Conservation (phyloP, 352 stramenopile genomes). For the Phytophthora tubulina region DNA sequence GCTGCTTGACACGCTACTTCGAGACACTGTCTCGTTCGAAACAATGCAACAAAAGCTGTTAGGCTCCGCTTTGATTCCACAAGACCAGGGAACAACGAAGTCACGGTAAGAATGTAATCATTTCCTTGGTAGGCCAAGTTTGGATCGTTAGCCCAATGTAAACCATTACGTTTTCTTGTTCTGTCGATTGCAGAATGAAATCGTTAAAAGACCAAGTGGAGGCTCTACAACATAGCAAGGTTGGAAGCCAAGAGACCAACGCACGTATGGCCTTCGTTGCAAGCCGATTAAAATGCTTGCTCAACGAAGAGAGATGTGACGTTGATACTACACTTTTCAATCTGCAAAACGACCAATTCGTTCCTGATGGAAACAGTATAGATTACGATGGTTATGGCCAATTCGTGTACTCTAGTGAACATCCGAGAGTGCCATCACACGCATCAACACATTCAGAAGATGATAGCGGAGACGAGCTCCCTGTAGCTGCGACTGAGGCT, state of each 20-base stretch:
- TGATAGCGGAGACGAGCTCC: slow-evolving; percentile 28
- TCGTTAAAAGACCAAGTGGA: slow-evolving; percentile 26
- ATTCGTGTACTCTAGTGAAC: slow-evolving; percentile 9
- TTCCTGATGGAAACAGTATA: slow-evolving; percentile 8
- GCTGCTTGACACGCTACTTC: slow-evolving; percentile 51
- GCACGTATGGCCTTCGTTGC: slow-evolving; percentile 20
- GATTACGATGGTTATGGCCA: slow-evolving; percentile 22
- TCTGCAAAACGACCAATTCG: neutral
- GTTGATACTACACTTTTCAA: neutral
- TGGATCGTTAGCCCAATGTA: neutral
- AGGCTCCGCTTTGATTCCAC: neutral
- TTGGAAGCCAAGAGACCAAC: slow-evolving; percentile 12
- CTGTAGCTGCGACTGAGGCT: slow-evolving; percentile 20
- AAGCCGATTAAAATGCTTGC: slow-evolving; percentile 18
- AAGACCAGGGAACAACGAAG: neutral
- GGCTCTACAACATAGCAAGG: slow-evolving; percentile 19
- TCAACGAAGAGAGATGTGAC: slow-evolving; percentile 9
- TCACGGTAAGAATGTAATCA: slow-evolving; percentile 15
- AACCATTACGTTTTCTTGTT: neutral
- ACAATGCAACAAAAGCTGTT: slow-evolving; percentile 12
- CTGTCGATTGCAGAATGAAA: slow-evolving; percentile 19
- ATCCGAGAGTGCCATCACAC: slow-evolving; percentile 1
- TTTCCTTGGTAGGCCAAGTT: neutral
- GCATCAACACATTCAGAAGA: slow-evolving; percentile 26
- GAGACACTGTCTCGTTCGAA: slow-evolving; percentile 26